Percentiles rank a stretch among this genome's conserved stretches.
These are phyloP conservation scores for Botryobasidium botryosum DNA, from an alignment of 768 basidiomycete species.

Conservation along the genomic window DNA sequence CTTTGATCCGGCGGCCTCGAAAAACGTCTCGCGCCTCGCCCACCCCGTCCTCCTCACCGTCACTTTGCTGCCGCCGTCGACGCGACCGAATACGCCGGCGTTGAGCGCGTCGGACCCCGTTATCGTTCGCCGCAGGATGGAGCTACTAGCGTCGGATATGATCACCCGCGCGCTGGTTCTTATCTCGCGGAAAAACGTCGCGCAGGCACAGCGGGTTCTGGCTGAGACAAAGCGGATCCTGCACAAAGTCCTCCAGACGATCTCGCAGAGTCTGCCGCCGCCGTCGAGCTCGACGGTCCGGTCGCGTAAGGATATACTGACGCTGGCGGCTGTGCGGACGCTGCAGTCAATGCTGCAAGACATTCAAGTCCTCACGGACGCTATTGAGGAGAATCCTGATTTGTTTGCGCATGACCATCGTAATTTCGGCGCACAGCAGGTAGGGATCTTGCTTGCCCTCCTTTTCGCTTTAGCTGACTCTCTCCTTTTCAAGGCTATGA, in stretches of 20 bases:
- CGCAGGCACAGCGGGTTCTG: conserved; percentile 81
- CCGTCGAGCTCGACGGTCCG: conserved; percentile 37
- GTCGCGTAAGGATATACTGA: conserved; percentile 64
- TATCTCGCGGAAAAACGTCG: conserved; percentile 78
- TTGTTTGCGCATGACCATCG: conserved; percentile 86
- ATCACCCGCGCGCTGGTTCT: conserved; percentile 86
- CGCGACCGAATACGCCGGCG: conserved; percentile 20
- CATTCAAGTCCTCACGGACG: conserved; percentile 71
- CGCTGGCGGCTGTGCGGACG: conserved; percentile 54
- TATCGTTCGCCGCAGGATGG: conserved; percentile 89
- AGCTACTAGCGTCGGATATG: conserved; percentile 93
- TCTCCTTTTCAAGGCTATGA: conserved; percentile 55
- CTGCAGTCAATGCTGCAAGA: conserved; percentile 78
- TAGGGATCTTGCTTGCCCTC: conserved; percentile 16
- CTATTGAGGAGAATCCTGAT: conserved; percentile 79
- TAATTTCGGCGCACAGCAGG: conserved; percentile 96
- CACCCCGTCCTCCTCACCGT: conserved; percentile 91
- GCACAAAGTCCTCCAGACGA: conserved; percentile 74
- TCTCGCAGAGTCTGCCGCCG: conserved; percentile 53
- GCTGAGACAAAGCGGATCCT: conserved; percentile 84
- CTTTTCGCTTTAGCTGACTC: conserved; percentile 2
- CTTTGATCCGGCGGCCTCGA: conserved; percentile 74
- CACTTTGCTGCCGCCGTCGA: conserved; percentile 53
- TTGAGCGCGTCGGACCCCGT: conserved; percentile 51
- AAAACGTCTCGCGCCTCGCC: conserved; percentile 74